A percentile compares a stretch with the other conserved stretches of the same genome.
phyloP scores from a whole-genome alignment of 306 rosid species.

The Begonia fuchsioides region DNA sequence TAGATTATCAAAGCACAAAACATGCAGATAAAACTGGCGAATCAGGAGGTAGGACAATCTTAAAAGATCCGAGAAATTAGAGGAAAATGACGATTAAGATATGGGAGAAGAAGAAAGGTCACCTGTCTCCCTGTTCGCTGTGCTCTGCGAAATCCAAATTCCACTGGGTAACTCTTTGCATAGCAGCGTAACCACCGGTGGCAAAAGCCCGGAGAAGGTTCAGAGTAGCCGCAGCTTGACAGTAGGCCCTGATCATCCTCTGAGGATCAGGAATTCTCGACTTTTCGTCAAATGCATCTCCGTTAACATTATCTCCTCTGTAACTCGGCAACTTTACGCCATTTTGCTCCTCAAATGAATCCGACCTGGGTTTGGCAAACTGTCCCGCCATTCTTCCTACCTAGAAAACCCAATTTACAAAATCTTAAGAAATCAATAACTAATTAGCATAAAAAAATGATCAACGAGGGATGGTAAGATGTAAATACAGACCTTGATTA shows the following conservation, averaged over 20 bases:
- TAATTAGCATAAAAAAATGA: no score
- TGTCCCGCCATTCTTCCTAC: slow-evolving; percentile 99
- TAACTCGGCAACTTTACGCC: slow-evolving; percentile 95
- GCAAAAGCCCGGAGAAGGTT: slow-evolving; percentile 90
- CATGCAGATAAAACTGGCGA: no score
- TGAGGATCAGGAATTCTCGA: slow-evolving; percentile 91
- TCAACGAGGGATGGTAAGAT: no score
- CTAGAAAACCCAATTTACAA: slow-evolving; percentile 20
- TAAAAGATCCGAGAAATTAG: no score
- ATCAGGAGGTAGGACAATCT: no score
- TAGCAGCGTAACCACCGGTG: slow-evolving; percentile 95
- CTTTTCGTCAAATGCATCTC: slow-evolving; percentile 69
- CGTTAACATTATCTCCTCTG: slow-evolving; percentile 92
- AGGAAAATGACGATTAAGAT: neutral
- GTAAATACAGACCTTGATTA: slow-evolving; percentile 44
- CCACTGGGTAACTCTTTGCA: slow-evolving; percentile 98
- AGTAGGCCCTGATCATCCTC: slow-evolving; percentile 87
- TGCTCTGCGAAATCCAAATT: slow-evolving; percentile 87
- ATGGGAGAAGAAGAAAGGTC: neutral
- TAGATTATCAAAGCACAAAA: no score
- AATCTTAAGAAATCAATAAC: neutral
- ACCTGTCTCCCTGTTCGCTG: slow-evolving; percentile 97
- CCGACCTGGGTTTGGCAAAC: slow-evolving; percentile 96
- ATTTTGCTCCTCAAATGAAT: slow-evolving; percentile 69
- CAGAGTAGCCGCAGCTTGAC: slow-evolving; percentile 89